These are phyloP conservation scores for Vanrija sp. DNA, from an alignment of 1,284 basidiomycete species.

Conservation along the genomic window DNA sequence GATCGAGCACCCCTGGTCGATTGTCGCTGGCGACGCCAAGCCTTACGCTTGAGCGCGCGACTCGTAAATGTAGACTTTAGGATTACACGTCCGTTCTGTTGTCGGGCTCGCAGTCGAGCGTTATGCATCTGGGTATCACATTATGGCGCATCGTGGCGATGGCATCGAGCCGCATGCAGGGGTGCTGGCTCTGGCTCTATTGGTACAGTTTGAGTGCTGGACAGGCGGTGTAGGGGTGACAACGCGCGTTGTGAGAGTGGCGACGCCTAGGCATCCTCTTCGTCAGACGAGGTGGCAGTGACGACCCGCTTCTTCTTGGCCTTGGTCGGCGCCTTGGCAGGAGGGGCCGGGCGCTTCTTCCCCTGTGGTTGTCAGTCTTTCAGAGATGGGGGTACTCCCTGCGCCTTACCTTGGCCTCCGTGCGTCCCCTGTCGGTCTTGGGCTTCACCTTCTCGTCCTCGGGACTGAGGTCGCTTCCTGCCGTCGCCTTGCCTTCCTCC, in stretches of 20 bases:
- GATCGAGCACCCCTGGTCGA: slow-evolving; percentile 74
- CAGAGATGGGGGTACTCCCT: background rate
- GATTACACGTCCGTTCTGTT: background rate
- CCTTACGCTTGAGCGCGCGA: background rate
- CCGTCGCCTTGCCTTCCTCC: background rate
- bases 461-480: too few species aligned
- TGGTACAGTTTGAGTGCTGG: too few species aligned
- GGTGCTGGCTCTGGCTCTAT: too few species aligned
- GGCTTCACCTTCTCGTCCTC: background rate
- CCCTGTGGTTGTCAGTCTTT: background rate
- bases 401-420: too few species aligned
- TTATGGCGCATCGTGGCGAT: too few species aligned
- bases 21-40: slow-evolving; percentile 33
- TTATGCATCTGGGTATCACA: background rate
- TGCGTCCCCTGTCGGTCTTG: background rate
- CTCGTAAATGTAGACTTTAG: background rate
- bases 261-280: background rate
- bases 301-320: background rate
- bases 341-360: background rate
- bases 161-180: too few species aligned
- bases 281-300: background rate
- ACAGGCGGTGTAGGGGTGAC: too few species aligned
- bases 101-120: background rate
- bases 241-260: background rate
- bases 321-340: background rate